phyloP scores from a whole-genome alignment of 1,284 basidiomycete genomes.

The Cystobasidium pallidum region DNA sequence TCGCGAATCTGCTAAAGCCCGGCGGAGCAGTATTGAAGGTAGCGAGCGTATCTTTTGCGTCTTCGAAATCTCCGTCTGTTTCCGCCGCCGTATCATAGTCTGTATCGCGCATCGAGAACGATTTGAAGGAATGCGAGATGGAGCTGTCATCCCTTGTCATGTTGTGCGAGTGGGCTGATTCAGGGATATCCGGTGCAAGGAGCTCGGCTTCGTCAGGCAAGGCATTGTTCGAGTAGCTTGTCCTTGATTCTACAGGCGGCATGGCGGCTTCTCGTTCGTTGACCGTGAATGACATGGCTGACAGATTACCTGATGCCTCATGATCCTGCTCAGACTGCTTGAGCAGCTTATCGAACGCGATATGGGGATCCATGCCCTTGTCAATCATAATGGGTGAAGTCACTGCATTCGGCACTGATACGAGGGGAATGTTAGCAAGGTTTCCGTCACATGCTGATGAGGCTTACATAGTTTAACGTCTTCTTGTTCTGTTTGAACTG shows the following conservation, averaged over 20 bases:
- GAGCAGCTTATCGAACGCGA: background rate
- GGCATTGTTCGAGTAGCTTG: background rate
- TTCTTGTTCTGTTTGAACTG: background rate
- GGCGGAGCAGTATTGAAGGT: constrained; percentile 44
- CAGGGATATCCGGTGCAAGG: constrained; percentile 22
- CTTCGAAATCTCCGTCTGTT: constrained; percentile 73
- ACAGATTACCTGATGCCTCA: constrained; percentile 18
- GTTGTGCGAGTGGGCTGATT: background rate
- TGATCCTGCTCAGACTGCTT: background rate
- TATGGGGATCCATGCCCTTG: constrained; percentile 7
- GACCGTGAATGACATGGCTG: constrained; percentile 16
- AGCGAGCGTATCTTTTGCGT: constrained; percentile 70
- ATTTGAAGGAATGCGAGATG: constrained; percentile 41
- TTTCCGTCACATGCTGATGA: background rate
- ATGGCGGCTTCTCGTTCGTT: constrained; percentile 28
- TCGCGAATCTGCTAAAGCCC: constrained; percentile 32
- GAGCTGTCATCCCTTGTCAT: constrained; percentile 33
- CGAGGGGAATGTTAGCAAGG: background rate
- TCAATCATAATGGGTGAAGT: constrained; percentile 13
- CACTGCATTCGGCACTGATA: background rate
- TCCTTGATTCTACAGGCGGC: constrained; percentile 28
- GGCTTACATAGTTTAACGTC: background rate
- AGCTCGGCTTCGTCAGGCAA: constrained; percentile 32
- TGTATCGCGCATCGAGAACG: constrained; percentile 36
- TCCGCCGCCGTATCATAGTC: constrained; percentile 61